Evolutionary conservation across 2,329 filamentous ascomycete genomes (phyloP).

Genomic region (Ilyonectria robusta): DNA sequence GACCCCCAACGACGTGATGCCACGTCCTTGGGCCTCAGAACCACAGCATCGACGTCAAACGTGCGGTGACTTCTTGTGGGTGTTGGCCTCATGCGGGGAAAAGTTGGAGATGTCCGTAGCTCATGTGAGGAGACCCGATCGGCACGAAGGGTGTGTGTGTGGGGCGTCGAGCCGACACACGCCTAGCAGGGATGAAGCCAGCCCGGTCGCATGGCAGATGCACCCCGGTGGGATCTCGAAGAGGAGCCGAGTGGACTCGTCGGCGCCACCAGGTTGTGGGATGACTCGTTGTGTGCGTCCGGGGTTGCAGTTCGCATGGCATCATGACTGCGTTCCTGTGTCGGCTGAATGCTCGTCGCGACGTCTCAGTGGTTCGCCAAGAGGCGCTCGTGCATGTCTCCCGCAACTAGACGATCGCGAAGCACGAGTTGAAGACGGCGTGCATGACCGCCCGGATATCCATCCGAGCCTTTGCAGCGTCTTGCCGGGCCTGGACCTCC

Average conservation of each 20-base stretch:
- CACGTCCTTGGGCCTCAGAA: constrained; percentile 31
- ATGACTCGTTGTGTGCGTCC: constrained; percentile 14
- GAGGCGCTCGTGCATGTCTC: not conserved
- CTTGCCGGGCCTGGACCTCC: constrained; percentile 62
- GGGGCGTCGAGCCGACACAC: constrained; percentile 44
- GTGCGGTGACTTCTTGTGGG: constrained; percentile 22
- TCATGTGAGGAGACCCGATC: constrained; percentile 42
- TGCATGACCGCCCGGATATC: constrained; percentile 64
- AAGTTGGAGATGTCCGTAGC: constrained; percentile 39
- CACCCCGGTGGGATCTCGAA: not conserved
- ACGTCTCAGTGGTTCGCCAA: not conserved
- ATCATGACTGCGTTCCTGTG: not conserved
- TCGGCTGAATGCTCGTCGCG: not conserved
- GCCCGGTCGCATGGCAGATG: constrained; percentile 27
- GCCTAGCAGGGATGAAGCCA: constrained; percentile 17
- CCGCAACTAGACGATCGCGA: constrained; percentile 62
- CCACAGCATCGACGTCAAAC: constrained; percentile 14
- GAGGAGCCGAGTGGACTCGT: constrained; percentile 16
- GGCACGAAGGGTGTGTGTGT: constrained; percentile 43
- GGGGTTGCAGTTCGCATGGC: not conserved
- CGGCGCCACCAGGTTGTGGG: constrained; percentile 8
- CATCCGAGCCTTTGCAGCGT: constrained; percentile 55
- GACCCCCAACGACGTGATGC: constrained; percentile 30
- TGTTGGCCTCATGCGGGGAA: constrained; percentile 43
- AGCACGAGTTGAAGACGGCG: constrained; percentile 64